phyloP scores from a whole-genome alignment of 2,329 filamentous ascomycete genomes.

The Ceratocystis ficicola region DNA sequence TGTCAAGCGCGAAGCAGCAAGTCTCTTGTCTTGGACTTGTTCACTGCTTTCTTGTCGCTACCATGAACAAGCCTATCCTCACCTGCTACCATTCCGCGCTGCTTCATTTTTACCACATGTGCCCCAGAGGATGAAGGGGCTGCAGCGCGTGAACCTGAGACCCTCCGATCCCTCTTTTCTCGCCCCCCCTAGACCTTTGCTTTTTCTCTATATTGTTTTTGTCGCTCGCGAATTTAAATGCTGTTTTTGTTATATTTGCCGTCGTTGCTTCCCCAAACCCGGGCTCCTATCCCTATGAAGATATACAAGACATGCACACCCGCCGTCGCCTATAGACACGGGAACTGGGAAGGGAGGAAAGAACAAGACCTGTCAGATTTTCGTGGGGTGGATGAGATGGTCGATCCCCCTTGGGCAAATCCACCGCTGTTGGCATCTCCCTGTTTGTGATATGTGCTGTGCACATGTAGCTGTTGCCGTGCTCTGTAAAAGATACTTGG shows the following conservation, averaged over 20 bases:
- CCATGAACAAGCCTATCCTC: too few relatives aligned
- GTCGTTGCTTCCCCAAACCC: not conserved
- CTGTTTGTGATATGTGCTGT: not conserved
- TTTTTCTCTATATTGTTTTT: not conserved
- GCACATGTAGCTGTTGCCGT: not conserved
- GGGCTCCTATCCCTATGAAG: not conserved
- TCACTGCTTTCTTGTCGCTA: too few relatives aligned
- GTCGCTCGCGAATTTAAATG: not conserved
- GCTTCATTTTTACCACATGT: too few relatives aligned
- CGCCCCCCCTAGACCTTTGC: not conserved
- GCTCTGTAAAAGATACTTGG: too few relatives aligned
- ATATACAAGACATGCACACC: not conserved
- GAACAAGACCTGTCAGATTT: slow-evolving; percentile 3
- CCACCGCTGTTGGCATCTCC: too few relatives aligned
- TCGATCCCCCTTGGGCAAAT: not conserved
- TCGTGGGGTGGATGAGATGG: not conserved
- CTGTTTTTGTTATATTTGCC: not conserved
- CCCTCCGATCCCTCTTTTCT: not conserved
- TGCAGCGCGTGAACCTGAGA: not conserved
- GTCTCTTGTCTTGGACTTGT: too few relatives aligned
- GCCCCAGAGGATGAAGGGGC: not conserved
- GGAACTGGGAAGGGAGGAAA: not conserved
- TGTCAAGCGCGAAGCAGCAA: too few relatives aligned
- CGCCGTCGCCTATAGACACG: not conserved
- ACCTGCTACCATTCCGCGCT: not conserved